These are phyloP conservation scores for Lactarius akahatsu DNA, from an alignment of 768 basidiomycete genomes.

Conservation along the genomic window DNA sequence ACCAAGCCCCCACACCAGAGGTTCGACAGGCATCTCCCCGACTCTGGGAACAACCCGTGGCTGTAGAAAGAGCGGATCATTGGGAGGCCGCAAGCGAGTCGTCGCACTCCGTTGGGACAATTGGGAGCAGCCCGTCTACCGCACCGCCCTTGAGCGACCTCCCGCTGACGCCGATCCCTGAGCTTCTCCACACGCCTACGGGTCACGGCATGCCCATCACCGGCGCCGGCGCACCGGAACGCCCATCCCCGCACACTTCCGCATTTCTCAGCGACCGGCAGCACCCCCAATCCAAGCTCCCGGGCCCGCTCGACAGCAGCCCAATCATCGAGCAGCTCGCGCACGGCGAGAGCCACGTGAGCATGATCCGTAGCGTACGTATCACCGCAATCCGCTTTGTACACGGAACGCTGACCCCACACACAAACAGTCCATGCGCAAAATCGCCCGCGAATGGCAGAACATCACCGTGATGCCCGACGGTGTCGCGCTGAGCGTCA, in stretches of 20 bases:
- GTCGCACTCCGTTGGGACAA: conserved; percentile 14
- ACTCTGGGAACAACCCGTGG: neutral
- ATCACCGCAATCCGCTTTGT: too few species aligned
- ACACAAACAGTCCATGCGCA: conserved; percentile 1
- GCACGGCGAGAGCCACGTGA: conserved; percentile 1
- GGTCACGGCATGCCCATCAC: neutral
- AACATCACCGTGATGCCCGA: conserved; percentile 18
- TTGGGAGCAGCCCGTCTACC: conserved; percentile 21
- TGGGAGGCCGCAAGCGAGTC: conserved; percentile 6
- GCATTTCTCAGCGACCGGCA: neutral
- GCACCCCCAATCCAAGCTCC: conserved; percentile 4
- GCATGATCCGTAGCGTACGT: conserved; percentile 16
- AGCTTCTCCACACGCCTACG: conserved; percentile 22
- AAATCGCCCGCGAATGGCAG: conserved; percentile 18
- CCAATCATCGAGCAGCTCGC: conserved; percentile 11
- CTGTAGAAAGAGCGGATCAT: neutral
- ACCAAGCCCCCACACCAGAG: neutral
- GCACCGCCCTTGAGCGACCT: conserved; percentile 23
- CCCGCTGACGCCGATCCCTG: conserved; percentile 26
- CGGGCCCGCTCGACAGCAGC: conserved; percentile 11
- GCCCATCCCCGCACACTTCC: neutral
- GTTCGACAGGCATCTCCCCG: neutral
- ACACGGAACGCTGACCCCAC: neutral
- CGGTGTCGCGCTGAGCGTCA: conserved; percentile 2
- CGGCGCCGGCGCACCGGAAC: neutral